Evolutionary conservation across 2,329 filamentous ascomycete genomes (phyloP), one percentile per base, ranked within the genome.

Genomic region (Cordyceps militaris): DNA sequence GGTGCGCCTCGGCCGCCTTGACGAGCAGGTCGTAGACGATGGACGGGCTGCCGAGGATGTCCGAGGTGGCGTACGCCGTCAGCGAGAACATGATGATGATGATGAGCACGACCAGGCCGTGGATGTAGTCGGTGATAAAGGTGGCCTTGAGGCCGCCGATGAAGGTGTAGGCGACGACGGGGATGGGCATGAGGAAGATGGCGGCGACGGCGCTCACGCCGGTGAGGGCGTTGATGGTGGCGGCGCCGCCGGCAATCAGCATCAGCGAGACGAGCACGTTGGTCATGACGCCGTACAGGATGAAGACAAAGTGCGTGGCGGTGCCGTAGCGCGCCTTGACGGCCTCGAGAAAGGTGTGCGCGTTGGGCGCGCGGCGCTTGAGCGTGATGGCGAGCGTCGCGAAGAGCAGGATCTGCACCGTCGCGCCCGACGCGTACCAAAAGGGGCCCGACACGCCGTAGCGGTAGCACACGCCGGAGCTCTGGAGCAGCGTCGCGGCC

Each of bases 321-420:
- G 72, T 72, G 61, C 91, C 91, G 72, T 95, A 96, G 61, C 91
- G 82, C 23, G 89, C 90, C 59, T 83, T 82, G 66, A 95, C 89
- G 50, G 89, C 88, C 74, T 96, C 91, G 10, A 95, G 82, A 70
- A 91, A 92, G 0, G 83, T 86, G 64, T 96, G 91, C 0, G 91
- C 91, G 67, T 96, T 95, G 0, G 91, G 91, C 0, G 91, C 89
- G 57, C 89, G 84, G 63, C 89, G 80, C 76, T 96, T 97, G 54
- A 96, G 74, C 70, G 95, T 90, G 64, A 96, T 96, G 30, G 91
- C 91, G 28, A 96, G 80, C 0, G 91, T 95, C 1, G 92, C 91
- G 66, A 97, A 96, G 1, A 97, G 78, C 28, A 96, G 79, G 64
- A 97, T 92, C 69, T 95, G 90, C 6, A 94, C 89, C 0, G 87